phyloP scores from a whole-genome alignment of 23 red algal genomes.

The Gracilaria domingensis region DNA sequence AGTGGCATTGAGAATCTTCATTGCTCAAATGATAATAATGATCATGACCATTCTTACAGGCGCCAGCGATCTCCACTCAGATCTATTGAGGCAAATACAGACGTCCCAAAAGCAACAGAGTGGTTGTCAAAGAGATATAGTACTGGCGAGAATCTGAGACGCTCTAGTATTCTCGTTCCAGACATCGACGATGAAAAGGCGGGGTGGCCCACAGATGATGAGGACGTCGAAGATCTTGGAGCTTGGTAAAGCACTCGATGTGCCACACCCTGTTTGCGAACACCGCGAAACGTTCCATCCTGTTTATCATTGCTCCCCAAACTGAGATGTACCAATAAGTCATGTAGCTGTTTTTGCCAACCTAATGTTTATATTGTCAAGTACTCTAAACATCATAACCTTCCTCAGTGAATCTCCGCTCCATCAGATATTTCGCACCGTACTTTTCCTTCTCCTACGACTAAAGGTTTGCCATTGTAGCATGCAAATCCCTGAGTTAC shows the following conservation, averaged over 20 bases:
- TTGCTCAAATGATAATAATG: not conserved
- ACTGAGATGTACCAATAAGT: not conserved
- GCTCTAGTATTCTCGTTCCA: conserved; percentile 24
- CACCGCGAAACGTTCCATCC: not conserved
- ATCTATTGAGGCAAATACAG: conserved; percentile 30
- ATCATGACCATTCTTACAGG: not conserved
- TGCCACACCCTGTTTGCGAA: not conserved
- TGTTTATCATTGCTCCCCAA: not conserved
- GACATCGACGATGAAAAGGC: conserved; percentile 42
- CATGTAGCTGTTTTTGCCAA: conserved; percentile 1
- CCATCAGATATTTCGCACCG: conserved; percentile 66
- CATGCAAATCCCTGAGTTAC: conserved; percentile 52
- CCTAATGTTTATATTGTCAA: conserved; percentile 25
- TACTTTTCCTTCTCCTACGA: conserved; percentile 32
- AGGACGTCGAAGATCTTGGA: conserved; percentile 56
- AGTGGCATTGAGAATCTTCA: conserved; percentile 10
- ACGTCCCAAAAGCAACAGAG: conserved; percentile 5
- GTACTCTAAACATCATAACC: conserved; percentile 8
- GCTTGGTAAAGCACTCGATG: conserved; percentile 13
- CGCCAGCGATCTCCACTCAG: conserved; percentile 22
- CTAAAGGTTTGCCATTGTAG: conserved; percentile 50
- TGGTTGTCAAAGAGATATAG: conserved; percentile 10
- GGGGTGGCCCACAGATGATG: conserved; percentile 40
- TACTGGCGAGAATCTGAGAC: conserved; percentile 1
- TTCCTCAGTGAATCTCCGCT: conserved; percentile 78